A percentile compares a stretch with the other conserved stretches of the same genome.
These are phyloP conservation scores for Pterocarpus santalinus DNA, from an alignment of 306 rosid genomes.

Conservation along the genomic window DNA sequence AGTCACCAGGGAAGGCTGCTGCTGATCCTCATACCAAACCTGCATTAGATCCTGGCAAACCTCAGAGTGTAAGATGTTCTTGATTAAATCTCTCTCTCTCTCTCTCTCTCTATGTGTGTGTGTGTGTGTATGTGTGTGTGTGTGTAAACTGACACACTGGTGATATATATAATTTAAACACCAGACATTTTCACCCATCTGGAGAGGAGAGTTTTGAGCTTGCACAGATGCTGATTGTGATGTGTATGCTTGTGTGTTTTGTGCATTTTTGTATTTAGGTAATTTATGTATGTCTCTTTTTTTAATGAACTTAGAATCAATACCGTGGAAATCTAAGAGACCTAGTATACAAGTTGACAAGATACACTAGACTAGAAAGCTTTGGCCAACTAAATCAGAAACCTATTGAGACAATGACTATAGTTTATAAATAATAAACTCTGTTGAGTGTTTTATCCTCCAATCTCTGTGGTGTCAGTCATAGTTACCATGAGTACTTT, in stretches of 20 bases:
- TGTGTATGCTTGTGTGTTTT: not conserved
- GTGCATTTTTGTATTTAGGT: not conserved
- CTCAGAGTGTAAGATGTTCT: constrained; percentile 67
- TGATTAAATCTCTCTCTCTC: constrained; percentile 7
- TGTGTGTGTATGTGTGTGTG: too few relatives aligned
- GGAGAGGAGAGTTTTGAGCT: not conserved
- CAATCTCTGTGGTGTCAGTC: not conserved
- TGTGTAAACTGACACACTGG: not conserved
- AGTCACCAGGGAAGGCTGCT: constrained; percentile 64
- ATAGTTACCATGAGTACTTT: not conserved
- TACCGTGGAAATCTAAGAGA: too few relatives aligned
- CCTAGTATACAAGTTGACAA: not conserved
- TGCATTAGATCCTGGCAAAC: constrained; percentile 61
- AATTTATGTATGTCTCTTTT: not conserved
- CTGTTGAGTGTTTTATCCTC: not conserved
- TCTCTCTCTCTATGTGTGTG: not conserved
- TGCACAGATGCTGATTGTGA: constrained; percentile 28
- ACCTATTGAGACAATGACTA: not conserved
- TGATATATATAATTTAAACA: not conserved
- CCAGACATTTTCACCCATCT: constrained; percentile 4
- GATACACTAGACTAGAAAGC: not conserved
- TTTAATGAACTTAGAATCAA: not conserved
- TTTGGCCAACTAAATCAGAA: not conserved
- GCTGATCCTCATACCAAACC: constrained; percentile 49
- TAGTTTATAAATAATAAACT: not conserved